Conservation (phyloP, 2,329 filamentous ascomycete species). For the Verticillium longisporum region DNA sequence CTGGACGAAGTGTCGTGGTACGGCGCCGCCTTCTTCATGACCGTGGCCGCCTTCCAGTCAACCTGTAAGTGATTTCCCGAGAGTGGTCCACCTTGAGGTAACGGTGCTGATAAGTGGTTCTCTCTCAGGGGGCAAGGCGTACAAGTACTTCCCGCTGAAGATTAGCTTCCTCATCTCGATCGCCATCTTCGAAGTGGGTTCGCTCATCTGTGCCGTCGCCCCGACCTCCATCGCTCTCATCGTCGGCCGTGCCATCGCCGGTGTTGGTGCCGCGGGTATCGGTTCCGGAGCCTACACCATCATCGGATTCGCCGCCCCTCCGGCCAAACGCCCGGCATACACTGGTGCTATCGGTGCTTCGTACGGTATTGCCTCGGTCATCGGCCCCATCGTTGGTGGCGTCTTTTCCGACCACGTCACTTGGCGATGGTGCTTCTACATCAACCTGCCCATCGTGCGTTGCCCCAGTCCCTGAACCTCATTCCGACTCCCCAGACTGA, state of each 20-base stretch:
- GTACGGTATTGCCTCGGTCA: slow-evolving; percentile 36
- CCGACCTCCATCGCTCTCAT: slow-evolving; percentile 41
- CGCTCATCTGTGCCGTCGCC: slow-evolving; percentile 41
- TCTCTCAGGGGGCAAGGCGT: slow-evolving; percentile 34
- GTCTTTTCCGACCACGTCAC: slow-evolving; percentile 28
- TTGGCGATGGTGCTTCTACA: slow-evolving; percentile 34
- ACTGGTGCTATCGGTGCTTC: slow-evolving; percentile 33
- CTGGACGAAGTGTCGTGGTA: slow-evolving; percentile 45
- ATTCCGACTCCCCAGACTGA: background rate
- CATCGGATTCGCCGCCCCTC: slow-evolving; percentile 34
- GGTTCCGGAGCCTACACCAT: slow-evolving; percentile 42
- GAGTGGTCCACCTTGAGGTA: background rate
- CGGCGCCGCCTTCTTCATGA: slow-evolving; percentile 34
- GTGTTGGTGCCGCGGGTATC: slow-evolving; percentile 40
- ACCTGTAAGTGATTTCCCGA: slow-evolving; percentile 13
- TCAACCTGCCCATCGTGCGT: slow-evolving; percentile 28
- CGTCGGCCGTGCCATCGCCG: slow-evolving; percentile 43
- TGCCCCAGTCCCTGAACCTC: slow-evolving; percentile 3
- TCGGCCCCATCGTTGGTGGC: slow-evolving; percentile 28
- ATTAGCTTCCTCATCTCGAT: slow-evolving; percentile 40
- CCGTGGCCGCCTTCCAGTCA: slow-evolving; percentile 31
- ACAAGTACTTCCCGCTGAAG: slow-evolving; percentile 38
- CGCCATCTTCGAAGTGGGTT: slow-evolving; percentile 47
- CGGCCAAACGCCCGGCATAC: slow-evolving; percentile 25
- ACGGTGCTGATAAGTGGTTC: slow-evolving; percentile 27